These are phyloP conservation scores for Dothistroma pini DNA, from an alignment of 2,329 filamentous ascomycete species.

Conservation along the genomic window DNA sequence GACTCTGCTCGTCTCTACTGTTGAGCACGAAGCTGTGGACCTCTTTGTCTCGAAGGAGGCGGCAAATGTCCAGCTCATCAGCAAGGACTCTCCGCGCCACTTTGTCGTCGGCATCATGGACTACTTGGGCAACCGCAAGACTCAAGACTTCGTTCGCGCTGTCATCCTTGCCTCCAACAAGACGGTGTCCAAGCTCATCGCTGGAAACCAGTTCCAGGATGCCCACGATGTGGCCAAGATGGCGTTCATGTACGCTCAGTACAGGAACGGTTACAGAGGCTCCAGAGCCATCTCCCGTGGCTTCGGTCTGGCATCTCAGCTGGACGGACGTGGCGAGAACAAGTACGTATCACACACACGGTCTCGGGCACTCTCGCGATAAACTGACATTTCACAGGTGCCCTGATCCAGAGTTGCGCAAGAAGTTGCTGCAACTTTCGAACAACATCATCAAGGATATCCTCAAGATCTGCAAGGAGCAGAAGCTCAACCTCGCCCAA, in stretches of 20 bases:
- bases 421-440: conserved; percentile 39
- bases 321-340: conserved; percentile 43
- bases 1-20: conserved; percentile 38
- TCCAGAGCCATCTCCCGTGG: conserved; percentile 41
- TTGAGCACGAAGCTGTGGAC: conserved; percentile 26
- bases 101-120: conserved; percentile 43
- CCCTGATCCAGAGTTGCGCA: conserved; percentile 34
- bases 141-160: conserved; percentile 39
- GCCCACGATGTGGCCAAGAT: conserved; percentile 45
- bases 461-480: conserved; percentile 41
- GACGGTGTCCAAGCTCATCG: conserved; percentile 36
- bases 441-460: conserved; percentile 42
- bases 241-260: conserved; percentile 43
- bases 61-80: conserved; percentile 31
- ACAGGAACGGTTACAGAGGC: conserved; percentile 42
- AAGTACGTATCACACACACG: conserved; percentile 5
- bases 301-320: conserved; percentile 45
- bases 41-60: conserved; percentile 37
- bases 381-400: conserved; percentile 9
- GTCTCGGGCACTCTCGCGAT: background rate
- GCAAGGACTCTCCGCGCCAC: conserved; percentile 29
- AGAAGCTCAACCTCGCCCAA: conserved; percentile 44
- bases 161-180: conserved; percentile 41
- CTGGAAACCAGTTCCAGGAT: conserved; percentile 39
- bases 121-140: conserved; percentile 39